Evolutionary conservation across 2,329 filamentous ascomycete species (phyloP), one percentile per base, ranked within the genome.

Genomic region (Monosporascus sp.): DNA sequence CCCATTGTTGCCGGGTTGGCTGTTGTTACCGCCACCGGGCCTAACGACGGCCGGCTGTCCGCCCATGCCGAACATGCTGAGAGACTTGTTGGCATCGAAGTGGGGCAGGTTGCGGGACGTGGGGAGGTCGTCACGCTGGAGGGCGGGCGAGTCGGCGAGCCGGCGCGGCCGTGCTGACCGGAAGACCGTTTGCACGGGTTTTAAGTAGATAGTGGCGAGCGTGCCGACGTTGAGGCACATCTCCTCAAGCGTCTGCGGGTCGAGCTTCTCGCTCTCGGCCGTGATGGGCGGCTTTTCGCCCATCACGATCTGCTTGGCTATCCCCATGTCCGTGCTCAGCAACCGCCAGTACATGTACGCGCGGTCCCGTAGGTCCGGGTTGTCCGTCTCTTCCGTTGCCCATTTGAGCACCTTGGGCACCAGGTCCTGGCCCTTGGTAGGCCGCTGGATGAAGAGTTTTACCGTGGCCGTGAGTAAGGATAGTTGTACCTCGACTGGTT

Each of bases 331-430:
- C 0, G 91, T 95, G 1, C 91, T 96, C 2, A 99, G 80, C 16
- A 99, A 81, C 5, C 94, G 90, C 94, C 94, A 99, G 77, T 99
- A 99, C 92, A 99, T 97, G 76, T 97, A 99, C 0, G 94, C 94
- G 64, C 94, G 81, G 70, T 99, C 94, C 59, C 94, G 86, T 27
- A 99, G 83, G 71, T 99, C 94, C 0, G 94, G 94, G 71, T 99
- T 97, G 68, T 99, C 94, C n/a, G 93, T 97, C 70, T 97, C 94
- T 70, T 97, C 94, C 0, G 94, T 99, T 5, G 94, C 95, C 93
- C 94, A 97, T 72, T 97, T 97, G 49, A 99, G 78, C 2, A 97
- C 93, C 65, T 91, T 91, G 1, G 93, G 94, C 1, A 99, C 93
- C 7, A 99, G 79, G 50, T 95, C 86, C 65, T 96, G 92, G 26